These are phyloP conservation scores for Clarkia xantiana DNA, from an alignment of 345 rosid species.

Conservation along the genomic window DNA sequence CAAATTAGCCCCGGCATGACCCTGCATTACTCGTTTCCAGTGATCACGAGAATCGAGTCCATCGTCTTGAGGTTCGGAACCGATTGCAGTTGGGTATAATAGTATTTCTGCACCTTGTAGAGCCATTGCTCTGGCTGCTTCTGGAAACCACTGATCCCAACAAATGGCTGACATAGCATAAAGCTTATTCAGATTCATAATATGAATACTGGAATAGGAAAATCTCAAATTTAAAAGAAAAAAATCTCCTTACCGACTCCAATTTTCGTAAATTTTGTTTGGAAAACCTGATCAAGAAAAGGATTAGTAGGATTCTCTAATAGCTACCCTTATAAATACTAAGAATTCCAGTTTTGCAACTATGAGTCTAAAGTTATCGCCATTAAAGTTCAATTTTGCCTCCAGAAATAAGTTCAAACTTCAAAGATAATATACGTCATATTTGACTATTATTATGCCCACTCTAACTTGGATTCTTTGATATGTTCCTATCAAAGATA, in stretches of 20 bases:
- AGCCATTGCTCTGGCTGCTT: conserved; percentile 87
- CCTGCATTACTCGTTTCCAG: conserved; percentile 94
- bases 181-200: neutral
- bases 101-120: conserved; percentile 82
- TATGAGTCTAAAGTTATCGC: neutral
- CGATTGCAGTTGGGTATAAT: conserved; percentile 88
- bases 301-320: conserved; percentile 1
- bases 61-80: conserved; percentile 88
- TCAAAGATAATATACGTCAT: too few species aligned
- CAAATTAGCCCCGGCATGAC: conserved; percentile 96
- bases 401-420: too few species aligned
- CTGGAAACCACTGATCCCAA: conserved; percentile 97
- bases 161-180: conserved; percentile 51
- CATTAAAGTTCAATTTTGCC: neutral
- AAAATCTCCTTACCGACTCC: conserved; percentile 57
- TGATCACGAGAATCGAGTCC: conserved; percentile 89
- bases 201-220: too few species aligned
- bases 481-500: too few species aligned
- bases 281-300: conserved; percentile 50
- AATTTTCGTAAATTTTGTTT: conserved; percentile 77
- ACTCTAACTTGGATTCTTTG: too few species aligned
- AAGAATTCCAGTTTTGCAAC: too few species aligned
- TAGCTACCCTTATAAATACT: too few species aligned
- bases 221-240: neutral
- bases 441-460: too few species aligned